Evolutionary conservation across 805 yeast species (phyloP), one percentile per base, ranked within the genome.

Genomic region (Wickerhamomyces alni): DNA sequence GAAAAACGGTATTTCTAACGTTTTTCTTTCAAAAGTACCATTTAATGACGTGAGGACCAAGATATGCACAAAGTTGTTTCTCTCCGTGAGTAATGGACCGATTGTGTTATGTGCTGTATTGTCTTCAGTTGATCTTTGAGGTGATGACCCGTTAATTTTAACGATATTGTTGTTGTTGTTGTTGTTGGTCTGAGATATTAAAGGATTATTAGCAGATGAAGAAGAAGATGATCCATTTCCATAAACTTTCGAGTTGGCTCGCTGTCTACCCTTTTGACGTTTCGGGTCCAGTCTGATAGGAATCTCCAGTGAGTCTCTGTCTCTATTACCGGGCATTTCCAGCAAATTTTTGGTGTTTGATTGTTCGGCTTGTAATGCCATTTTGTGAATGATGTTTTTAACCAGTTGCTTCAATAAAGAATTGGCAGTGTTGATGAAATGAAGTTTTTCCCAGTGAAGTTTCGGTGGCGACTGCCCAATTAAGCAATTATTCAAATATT

Each of bases 21-120:
- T 79, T 58, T 91, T 93, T 42, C 80, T 72, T 30, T 80, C 84
- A 57, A 89, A 88, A 0, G 96, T 82, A 37, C 77, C 86, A 59
- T 91, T 91, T 36, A 88, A 63, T 0, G 97, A 80, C 12, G 75
- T 61, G 36, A 93, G 66, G 4, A 87, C 79, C n/a, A 89, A 74
- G 32, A 83, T 74, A 57, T 78, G 80, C 2, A 70, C 66, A 41
- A 61, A 61, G 32, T 58, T 38, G 1, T 52, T 50, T 31, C 58
- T 40, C 18, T 33, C 30, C 10, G 28, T 32, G 2, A 36, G 18
- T 9, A 25, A 25, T 11, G 26, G 27, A 12, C 26, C 31, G 6
- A 11, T 15, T 24, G 29, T 5, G n/a, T 8, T 11, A 8, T 24
- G 26, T 8, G 11, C 26, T 24, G 26, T 26, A 26, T 6, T 13